Conservation (phyloP, 768 basidiomycete species). For the Hygrophorus pudorinus region DNA sequence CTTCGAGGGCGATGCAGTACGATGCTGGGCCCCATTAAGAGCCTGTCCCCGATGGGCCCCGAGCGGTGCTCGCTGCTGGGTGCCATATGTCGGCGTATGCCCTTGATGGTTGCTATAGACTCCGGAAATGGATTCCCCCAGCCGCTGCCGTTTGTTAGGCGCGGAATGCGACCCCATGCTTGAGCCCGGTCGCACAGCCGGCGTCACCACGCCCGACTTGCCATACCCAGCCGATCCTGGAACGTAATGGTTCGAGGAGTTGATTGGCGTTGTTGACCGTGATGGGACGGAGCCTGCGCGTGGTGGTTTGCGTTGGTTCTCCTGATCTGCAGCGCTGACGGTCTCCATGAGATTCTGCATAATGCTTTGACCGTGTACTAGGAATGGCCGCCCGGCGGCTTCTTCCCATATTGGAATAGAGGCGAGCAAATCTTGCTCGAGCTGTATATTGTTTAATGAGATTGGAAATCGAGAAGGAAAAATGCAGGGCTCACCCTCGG, state of each 20-base stretch:
- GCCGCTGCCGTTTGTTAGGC: constrained; percentile 55
- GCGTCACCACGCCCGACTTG: constrained; percentile 43
- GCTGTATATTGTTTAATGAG: constrained; percentile 30
- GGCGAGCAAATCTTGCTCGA: constrained; percentile 77
- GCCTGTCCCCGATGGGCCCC: constrained; percentile 26
- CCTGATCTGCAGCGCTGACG: constrained; percentile 64
- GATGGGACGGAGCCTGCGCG: constrained; percentile 52
- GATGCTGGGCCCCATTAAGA: constrained; percentile 7
- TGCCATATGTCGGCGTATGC: neutral
- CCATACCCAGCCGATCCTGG: constrained; percentile 18
- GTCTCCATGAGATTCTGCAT: constrained; percentile 69
- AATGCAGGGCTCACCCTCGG: constrained; percentile 55
- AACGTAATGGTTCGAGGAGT: constrained; percentile 24
- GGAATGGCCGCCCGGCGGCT: constrained; percentile 60
- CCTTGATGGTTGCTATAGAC: constrained; percentile 3
- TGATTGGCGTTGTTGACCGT: constrained; percentile 50
- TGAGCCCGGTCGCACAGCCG: constrained; percentile 49
- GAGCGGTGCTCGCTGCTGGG: constrained; percentile 26
- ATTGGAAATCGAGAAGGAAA: neutral
- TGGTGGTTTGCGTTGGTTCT: constrained; percentile 55
- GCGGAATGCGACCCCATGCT: constrained; percentile 37
- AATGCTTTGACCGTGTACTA: constrained; percentile 78
- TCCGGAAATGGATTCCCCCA: constrained; percentile 28
- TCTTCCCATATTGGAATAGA: constrained; percentile 85
- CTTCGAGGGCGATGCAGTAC: constrained; percentile 40